These are phyloP conservation scores for Elsinoe batatas DNA, from an alignment of 2,329 filamentous ascomycete genomes.

Conservation along the genomic window DNA sequence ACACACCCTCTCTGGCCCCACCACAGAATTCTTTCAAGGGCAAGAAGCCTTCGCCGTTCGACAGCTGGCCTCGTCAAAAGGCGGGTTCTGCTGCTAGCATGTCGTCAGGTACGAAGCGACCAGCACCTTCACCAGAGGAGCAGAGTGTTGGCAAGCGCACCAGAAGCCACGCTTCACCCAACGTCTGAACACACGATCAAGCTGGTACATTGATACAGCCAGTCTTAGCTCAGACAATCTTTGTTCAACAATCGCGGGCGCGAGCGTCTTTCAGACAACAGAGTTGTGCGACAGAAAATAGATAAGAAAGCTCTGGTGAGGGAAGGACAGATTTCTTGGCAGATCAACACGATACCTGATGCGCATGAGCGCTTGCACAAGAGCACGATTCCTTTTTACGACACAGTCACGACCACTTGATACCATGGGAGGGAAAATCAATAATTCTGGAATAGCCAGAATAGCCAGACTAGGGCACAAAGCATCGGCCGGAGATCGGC, in stretches of 20 bases:
- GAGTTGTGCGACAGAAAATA: too few species aligned
- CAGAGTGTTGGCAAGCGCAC: slow-evolving; percentile 4
- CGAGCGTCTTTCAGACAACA: too few species aligned
- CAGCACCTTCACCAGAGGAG: background rate
- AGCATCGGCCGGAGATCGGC: background rate
- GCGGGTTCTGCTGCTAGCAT: slow-evolving; percentile 5
- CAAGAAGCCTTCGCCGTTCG: slow-evolving; percentile 49
- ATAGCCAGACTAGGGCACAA: background rate
- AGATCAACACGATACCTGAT: too few species aligned
- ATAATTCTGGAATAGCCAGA: background rate
- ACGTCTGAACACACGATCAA: background rate
- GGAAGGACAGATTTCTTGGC: too few species aligned
- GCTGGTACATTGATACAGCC: background rate
- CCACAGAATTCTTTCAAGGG: background rate
- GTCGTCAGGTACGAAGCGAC: slow-evolving; percentile 4
- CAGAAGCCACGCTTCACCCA: background rate
- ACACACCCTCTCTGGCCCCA: background rate
- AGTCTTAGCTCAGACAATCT: too few species aligned
- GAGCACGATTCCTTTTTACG: too few species aligned
- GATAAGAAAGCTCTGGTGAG: too few species aligned
- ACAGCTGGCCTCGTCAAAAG: slow-evolving; percentile 59
- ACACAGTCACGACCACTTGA: too few species aligned
- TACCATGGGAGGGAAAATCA: too few species aligned
- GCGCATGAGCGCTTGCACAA: too few species aligned
- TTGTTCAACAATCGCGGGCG: too few species aligned